Percentiles rank a stretch among this genome's conserved stretches.
phyloP scores from a whole-genome alignment of 805 yeast genomes.

The Metschnikowia hibisci region DNA sequence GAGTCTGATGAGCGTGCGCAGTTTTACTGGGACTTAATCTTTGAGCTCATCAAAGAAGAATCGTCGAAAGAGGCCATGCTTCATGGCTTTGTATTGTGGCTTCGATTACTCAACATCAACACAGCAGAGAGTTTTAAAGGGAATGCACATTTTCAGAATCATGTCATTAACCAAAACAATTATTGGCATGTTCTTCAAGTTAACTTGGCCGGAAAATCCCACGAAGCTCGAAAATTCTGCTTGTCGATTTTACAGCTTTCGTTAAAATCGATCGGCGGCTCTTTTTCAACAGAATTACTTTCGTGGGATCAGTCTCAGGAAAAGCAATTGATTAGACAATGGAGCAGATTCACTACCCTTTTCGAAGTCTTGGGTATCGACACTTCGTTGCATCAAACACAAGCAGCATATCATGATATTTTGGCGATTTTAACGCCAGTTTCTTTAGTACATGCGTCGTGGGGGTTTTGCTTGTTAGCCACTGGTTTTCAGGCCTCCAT shows the following conservation, averaged over 20 bases:
- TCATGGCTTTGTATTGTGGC: conserved; percentile 51
- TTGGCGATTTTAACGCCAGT: conserved; percentile 45
- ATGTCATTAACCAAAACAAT: conserved; percentile 21
- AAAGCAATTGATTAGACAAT: conserved; percentile 41
- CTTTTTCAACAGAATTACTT: conserved; percentile 37
- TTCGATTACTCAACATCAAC: conserved; percentile 43
- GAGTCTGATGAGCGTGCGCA: conserved; percentile 8
- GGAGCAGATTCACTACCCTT: conserved; percentile 72
- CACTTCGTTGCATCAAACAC: conserved; percentile 80
- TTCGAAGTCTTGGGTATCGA: conserved; percentile 81
- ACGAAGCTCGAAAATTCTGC: conserved; percentile 67
- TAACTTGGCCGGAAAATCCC: conserved; percentile 52
- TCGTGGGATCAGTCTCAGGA: conserved; percentile 35
- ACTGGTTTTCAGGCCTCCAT: conserved; percentile 73
- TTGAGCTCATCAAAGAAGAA: conserved; percentile 28
- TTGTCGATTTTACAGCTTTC: conserved; percentile 63
- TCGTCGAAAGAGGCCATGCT: conserved; percentile 23
- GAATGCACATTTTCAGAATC: conserved; percentile 23
- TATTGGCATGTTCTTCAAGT: conserved; percentile 55
- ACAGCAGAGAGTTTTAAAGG: conserved; percentile 10
- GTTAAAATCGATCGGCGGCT: conserved; percentile 39
- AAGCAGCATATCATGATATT: conserved; percentile 69
- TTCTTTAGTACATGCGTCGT: conserved; percentile 56
- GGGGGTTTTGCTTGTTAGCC: conserved; percentile 71
- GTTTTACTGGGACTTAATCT: conserved; percentile 47